Evolutionary conservation across 208 protist species (phyloP), one percentile per base, ranked within the genome.

Genomic region (Leishmania arabica): DNA sequence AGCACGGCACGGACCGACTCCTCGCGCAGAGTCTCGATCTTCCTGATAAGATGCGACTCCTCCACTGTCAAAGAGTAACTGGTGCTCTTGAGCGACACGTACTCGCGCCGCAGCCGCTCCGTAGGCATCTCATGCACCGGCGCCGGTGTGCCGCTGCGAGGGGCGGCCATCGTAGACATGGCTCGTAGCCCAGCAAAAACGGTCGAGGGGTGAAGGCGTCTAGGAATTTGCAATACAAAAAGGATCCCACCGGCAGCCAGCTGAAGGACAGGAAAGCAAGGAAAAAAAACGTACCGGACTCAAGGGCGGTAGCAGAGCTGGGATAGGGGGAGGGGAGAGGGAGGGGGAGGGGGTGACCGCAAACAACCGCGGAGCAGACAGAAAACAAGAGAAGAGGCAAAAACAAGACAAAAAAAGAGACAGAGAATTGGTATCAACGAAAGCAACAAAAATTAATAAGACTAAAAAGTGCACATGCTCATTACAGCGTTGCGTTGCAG

Each of bases 1-100:
- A 93, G 90, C 81, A 93, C 89, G 47, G 92, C 84, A 7, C 87
- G 84, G 37, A 96, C 91, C 17, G 92, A 92, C 81, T 95, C 86
- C 85, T 90, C 90, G 40, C 90, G 90, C 78, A 96, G 88, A 40
- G 77, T 73, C 77, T 92, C 87, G 40, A 94, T 93, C 45, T 90
- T 86, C 40, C 71, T n/a, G 34, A 89, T 82, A 4, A 95, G 71
- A 40, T 73, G 60, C 6, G 76, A 75, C 60, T 86, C 86, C 83
- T 95, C 91, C 13, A 89, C 75, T 24, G 62, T 64, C 7, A 95
- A 81, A 3, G 75, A 78, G 60, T 84, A 86, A 78, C 90, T 78
- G 24, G 66, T 79, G 24, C 77, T 80, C 75, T 88, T 86, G 19
- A 95, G 83, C 0, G 86, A 76, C 45, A 95, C 86, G 60, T 90